These are phyloP conservation scores for Cotoneaster glaucophyllus DNA, from an alignment of 306 rosid genomes.

Conservation along the genomic window DNA sequence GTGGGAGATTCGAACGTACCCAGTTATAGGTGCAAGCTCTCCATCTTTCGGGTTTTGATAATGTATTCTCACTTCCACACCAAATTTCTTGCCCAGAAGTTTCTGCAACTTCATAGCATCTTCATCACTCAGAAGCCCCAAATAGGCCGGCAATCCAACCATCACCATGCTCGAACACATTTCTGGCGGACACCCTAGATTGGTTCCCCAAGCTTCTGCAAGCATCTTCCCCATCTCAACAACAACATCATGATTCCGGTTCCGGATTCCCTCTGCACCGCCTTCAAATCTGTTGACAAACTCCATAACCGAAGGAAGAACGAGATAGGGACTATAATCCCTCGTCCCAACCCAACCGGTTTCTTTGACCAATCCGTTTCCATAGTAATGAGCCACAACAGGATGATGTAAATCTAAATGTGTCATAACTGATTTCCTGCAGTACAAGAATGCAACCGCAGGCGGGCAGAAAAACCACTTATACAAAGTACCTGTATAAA, in stretches of 20 bases:
- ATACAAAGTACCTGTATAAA: constrained; percentile 71
- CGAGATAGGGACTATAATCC: constrained; percentile 86
- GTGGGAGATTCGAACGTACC: constrained; percentile 70
- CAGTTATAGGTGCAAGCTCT: constrained; percentile 38
- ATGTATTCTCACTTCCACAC: constrained; percentile 65
- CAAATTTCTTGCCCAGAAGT: constrained; percentile 55
- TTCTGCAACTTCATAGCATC: constrained; percentile 49
- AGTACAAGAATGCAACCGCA: constrained; percentile 55
- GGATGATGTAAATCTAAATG: constrained; percentile 68
- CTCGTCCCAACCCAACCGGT: constrained; percentile 91
- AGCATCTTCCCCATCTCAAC: constrained; percentile 79
- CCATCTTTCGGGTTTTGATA: constrained; percentile 41
- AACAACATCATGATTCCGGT: constrained; percentile 71
- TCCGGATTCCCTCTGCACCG: constrained; percentile 70
- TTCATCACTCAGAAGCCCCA: constrained; percentile 47
- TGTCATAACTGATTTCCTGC: constrained; percentile 19
- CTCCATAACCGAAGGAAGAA: constrained; percentile 60
- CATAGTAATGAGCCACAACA: constrained; percentile 79
- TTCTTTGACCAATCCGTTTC: constrained; percentile 71
- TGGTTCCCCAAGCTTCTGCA: constrained; percentile 72
- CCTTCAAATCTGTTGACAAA: constrained; percentile 65
- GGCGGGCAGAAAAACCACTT: constrained; percentile 86
- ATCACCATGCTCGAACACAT: constrained; percentile 79
- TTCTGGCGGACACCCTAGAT: constrained; percentile 52
- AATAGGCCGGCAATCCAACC: constrained; percentile 74